Evolutionary conservation across 306 rosid species (phyloP).

Genomic region (Mimosa bimucronata): DNA sequence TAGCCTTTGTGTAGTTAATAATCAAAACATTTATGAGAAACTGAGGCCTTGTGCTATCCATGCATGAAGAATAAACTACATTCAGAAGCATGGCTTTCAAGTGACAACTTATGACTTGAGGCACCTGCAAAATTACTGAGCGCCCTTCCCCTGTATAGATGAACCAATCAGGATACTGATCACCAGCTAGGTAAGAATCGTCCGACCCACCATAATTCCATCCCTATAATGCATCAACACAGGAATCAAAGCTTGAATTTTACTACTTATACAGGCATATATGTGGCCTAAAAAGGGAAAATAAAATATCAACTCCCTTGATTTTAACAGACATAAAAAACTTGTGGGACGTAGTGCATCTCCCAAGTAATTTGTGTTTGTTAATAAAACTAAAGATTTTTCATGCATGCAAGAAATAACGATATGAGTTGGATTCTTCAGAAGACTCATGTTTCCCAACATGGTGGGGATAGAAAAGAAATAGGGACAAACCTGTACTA

Average conservation of each 20-base stretch:
- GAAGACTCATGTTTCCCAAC: background rate
- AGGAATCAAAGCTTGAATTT: too few relatives aligned
- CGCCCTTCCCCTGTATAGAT: constrained; percentile 1
- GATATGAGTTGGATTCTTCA: background rate
- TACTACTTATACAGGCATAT: too few relatives aligned
- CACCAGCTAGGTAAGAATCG: background rate
- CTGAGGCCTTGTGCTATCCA: background rate
- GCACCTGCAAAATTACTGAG: constrained; percentile 24
- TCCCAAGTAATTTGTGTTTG: background rate
- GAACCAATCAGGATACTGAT: constrained; percentile 4
- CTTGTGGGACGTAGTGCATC: too few relatives aligned
- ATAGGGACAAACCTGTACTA: too few relatives aligned
- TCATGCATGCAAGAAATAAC: background rate
- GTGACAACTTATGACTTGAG: background rate
- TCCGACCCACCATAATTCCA: background rate
- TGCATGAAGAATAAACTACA: background rate
- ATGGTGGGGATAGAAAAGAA: too few relatives aligned
- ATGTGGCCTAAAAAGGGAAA: too few relatives aligned
- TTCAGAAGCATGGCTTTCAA: constrained; percentile 31
- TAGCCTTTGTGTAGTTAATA: background rate
- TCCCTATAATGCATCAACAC: constrained; percentile 23
- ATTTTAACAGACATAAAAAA: too few relatives aligned
- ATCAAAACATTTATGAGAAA: background rate
- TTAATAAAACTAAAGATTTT: too few relatives aligned
- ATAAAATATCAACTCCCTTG: too few relatives aligned